Percentiles rank a stretch among this genome's conserved stretches.
These are phyloP conservation scores for Aspergillus sp. DNA, from an alignment of 2,329 filamentous ascomycete species.

Conservation along the genomic window DNA sequence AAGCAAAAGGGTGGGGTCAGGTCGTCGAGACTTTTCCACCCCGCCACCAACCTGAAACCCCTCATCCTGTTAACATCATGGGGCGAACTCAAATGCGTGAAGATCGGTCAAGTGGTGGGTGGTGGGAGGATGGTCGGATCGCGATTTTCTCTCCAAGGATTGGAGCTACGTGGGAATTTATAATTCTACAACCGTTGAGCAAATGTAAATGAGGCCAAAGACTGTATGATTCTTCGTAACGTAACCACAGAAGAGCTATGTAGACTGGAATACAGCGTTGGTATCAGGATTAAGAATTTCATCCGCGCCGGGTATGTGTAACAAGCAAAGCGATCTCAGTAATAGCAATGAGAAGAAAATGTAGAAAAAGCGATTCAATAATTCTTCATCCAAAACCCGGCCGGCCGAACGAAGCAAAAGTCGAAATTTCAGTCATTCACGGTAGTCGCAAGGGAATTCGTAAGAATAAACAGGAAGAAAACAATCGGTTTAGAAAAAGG, in stretches of 20 bases:
- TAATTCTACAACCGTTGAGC: background rate
- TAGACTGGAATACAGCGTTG: constrained; percentile 8
- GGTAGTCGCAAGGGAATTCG: constrained; percentile 7
- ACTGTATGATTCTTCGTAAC: constrained; percentile 1
- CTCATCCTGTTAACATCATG: background rate
- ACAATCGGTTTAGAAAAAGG: constrained; percentile 9
- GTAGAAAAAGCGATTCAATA: background rate
- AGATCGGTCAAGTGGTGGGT: background rate
- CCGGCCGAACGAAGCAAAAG: constrained; percentile 18
- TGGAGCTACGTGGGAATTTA: background rate
- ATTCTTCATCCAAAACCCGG: constrained; percentile 14
- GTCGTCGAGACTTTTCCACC: background rate
- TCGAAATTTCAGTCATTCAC: constrained; percentile 20
- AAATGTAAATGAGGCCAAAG: background rate
- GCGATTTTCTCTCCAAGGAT: no score
- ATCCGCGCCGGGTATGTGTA: background rate
- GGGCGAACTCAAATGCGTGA: background rate
- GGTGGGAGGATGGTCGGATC: background rate
- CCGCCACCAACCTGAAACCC: constrained; percentile 8
- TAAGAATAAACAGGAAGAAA: constrained; percentile 4
- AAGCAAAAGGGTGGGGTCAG: background rate
- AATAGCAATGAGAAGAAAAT: background rate
- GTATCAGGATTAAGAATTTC: constrained; percentile 10
- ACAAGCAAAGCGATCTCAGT: background rate
- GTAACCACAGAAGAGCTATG: background rate